phyloP scores from a whole-genome alignment of 768 basidiomycete genomes.

The Cytidiella melzeri region DNA sequence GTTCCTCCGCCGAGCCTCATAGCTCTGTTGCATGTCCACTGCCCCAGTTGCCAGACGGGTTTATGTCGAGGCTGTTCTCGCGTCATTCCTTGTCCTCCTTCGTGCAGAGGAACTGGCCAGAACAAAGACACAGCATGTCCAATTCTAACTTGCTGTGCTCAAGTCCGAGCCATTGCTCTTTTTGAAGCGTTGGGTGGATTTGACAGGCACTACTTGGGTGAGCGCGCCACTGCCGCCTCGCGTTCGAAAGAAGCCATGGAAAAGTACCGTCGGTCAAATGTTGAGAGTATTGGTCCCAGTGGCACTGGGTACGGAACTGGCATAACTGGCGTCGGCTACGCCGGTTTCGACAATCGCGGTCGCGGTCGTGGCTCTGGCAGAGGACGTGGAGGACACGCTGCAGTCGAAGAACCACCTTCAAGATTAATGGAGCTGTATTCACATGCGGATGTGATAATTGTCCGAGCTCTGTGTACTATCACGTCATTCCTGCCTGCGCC shows the following conservation, averaged over 20 bases:
- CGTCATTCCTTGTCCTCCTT: constrained; percentile 29
- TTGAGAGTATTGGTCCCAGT: constrained; percentile 39
- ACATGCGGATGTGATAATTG: constrained; percentile 36
- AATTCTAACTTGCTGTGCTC: constrained; percentile 38
- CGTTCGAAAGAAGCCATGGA: constrained; percentile 30
- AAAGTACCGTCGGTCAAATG: constrained; percentile 13
- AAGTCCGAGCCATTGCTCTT: constrained; percentile 42
- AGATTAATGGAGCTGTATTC: constrained; percentile 11
- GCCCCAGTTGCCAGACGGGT: constrained; percentile 36
- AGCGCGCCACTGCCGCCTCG: constrained; percentile 33
- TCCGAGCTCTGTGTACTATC: constrained; percentile 34
- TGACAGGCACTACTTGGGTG: constrained; percentile 39
- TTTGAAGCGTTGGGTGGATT: constrained; percentile 45
- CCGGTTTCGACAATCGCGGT: not conserved
- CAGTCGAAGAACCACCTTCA: not conserved
- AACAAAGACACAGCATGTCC: constrained; percentile 28
- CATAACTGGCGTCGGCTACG: constrained; percentile 7
- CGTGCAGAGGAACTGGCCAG: constrained; percentile 37
- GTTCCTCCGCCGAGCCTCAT: constrained; percentile 21
- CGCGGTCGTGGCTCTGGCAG: constrained; percentile 9
- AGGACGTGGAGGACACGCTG: not conserved
- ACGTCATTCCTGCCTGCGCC: constrained; percentile 40
- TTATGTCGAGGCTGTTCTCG: constrained; percentile 47
- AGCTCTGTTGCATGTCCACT: constrained; percentile 38
- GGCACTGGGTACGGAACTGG: constrained; percentile 44